A percentile compares a stretch with the other conserved stretches of the same genome.
Evolutionary conservation across 441 rosid species (phyloP).

Genomic region (Lepidium campestre): DNA sequence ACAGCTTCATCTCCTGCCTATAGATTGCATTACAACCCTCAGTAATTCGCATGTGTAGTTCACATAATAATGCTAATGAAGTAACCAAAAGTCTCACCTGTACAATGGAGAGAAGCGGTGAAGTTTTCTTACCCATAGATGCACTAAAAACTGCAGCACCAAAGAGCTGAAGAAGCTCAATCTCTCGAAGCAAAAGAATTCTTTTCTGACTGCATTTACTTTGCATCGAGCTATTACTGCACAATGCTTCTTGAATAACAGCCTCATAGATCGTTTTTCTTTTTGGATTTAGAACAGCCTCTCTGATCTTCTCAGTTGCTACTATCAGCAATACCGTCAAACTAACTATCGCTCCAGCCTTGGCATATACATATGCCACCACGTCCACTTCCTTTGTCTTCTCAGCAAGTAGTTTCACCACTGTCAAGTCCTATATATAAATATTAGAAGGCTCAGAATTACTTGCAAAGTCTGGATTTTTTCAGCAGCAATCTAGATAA

Average conservation of each 20-base stretch:
- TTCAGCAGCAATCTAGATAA: not conserved
- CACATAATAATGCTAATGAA: not conserved
- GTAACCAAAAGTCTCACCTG: slow-evolving; percentile 27
- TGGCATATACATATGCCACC: slow-evolving; percentile 54
- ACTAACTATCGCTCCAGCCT: slow-evolving; percentile 45
- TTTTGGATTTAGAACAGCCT: slow-evolving; percentile 39
- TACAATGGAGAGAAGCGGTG: slow-evolving; percentile 49
- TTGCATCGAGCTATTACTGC: slow-evolving; percentile 27
- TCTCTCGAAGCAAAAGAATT: slow-evolving; percentile 55
- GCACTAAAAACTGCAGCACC: slow-evolving; percentile 37
- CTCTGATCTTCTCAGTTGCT: slow-evolving; percentile 50
- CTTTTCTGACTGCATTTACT: slow-evolving; percentile 36
- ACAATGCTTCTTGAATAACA: slow-evolving; percentile 51
- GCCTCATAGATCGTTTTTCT: slow-evolving; percentile 50
- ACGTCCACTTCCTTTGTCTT: slow-evolving; percentile 48
- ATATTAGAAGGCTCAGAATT: not conserved
- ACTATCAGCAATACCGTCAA: slow-evolving; percentile 53
- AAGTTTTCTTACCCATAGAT: slow-evolving; percentile 35
- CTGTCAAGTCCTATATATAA: slow-evolving; percentile 49
- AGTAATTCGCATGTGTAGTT: not conserved
- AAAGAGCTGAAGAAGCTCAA: slow-evolving; percentile 70
- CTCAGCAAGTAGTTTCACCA: slow-evolving; percentile 49
- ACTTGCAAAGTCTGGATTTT: not conserved
- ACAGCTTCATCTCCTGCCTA: slow-evolving; percentile 80
- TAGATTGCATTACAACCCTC: not conserved